These are phyloP conservation scores for Auricularia cornea DNA, from an alignment of 768 basidiomycete species.

Conservation along the genomic window DNA sequence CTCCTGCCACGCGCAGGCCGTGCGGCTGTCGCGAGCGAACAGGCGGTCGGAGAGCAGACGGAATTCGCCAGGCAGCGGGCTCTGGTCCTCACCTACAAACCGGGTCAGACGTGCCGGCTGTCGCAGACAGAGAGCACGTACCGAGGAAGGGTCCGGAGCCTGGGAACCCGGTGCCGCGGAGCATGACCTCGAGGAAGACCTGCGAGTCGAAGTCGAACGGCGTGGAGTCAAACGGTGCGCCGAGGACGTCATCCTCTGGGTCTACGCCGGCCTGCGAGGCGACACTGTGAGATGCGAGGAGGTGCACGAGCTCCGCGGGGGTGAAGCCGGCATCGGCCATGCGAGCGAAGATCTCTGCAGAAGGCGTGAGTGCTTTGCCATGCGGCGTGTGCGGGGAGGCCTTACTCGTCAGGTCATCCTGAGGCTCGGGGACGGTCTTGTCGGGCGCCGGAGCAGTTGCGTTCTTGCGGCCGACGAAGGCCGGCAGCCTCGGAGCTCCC, in stretches of 20 bases:
- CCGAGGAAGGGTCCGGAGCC: no score
- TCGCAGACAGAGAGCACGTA: no score
- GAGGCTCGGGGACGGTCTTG: constrained; percentile 16
- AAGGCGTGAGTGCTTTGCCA: no score
- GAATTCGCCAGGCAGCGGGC: no score
- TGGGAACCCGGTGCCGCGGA: no score
- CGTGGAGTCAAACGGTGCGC: constrained; percentile 40
- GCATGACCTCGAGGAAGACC: constrained; percentile 21
- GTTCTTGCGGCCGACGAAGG: constrained; percentile 18
- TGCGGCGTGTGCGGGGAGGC: no score
- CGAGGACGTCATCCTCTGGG: constrained; percentile 6
- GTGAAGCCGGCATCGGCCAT: constrained; percentile 10
- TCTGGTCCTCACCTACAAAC: no score
- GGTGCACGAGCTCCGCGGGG: constrained; percentile 4
- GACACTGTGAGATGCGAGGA: constrained; percentile 15
- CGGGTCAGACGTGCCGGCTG: no score
- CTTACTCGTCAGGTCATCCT: constrained; percentile 16
- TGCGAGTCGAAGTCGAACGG: constrained; percentile 37
- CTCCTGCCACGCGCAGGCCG: no score
- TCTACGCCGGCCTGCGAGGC: not conserved
- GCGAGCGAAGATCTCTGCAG: constrained; percentile 8
- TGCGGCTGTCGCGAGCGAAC: no score
- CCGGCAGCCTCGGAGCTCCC: no score
- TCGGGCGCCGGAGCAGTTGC: constrained; percentile 12
- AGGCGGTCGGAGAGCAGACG: no score